Evolutionary conservation across 2,329 filamentous ascomycete genomes (phyloP), one percentile per base, ranked within the genome.

Genomic region (Aspergillus phoenicis): DNA sequence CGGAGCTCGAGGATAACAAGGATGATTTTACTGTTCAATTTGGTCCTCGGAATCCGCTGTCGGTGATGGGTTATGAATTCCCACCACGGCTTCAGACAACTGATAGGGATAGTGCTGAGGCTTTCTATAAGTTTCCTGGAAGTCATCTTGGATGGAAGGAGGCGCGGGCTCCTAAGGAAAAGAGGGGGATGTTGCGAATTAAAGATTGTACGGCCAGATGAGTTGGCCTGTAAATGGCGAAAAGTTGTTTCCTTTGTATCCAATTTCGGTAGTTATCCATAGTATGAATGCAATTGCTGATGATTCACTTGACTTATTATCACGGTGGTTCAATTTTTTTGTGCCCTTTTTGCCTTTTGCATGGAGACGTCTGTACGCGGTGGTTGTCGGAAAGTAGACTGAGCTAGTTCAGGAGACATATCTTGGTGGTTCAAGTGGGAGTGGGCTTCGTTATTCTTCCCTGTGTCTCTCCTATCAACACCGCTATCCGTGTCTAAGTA

Each of bases 1-100:
- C 59, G 11, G 55, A 55, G n/a, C 55, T 26, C 8, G 55, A 58
- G 55, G 55, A 58, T 41, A 58, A 0, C 10, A 17, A 15, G 10
- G 39, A 47, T 17, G 47, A 52, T 26, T 52, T 47, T 11, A 60
- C 26, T 22, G 58, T 60, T 24, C 58, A 60, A 36, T 28, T 60
- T 13, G 58, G 58, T 26, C 58, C 58, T 7, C 52, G 58, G 8
- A 52, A 60, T 24, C 58, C 58, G 15, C 7, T 49, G 13, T 59
- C 58, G 8, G 58, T 59, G 10, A 59, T 59, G 58, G 58, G 41
- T 8, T 55, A 51, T 20, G 58, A 59, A 39, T 59, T 59, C 15
- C 58, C 58, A 8, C 58, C 58, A 5, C 51, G 28, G 24, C n/a
- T 59, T 13, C 58, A 55, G 41, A 39, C 24, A 8, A 45, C 39